phyloP scores from a whole-genome alignment of 345 rosid species.

The Sisymbrium irio region DNA sequence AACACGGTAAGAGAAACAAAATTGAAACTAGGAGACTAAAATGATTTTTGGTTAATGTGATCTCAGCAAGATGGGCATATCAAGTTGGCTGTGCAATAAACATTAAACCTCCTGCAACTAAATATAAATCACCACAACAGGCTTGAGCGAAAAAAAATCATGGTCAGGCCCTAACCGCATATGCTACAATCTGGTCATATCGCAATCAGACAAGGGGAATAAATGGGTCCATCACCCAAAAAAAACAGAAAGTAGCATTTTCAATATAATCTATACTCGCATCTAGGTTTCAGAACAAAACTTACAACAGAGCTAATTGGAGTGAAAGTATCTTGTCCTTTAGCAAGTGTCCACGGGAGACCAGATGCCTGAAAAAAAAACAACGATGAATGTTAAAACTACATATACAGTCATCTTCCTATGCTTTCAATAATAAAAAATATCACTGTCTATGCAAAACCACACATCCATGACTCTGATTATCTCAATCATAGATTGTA shows the following conservation, averaged over 20 bases:
- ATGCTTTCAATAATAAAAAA: not conserved
- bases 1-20: conserved; percentile 1
- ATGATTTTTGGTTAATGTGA: not conserved
- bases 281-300: not conserved
- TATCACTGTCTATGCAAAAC: not conserved
- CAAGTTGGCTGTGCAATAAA: not conserved
- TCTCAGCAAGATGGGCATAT: not conserved
- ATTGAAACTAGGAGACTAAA: not conserved
- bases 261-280: not conserved
- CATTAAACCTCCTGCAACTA: not conserved
- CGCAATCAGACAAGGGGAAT: not conserved
- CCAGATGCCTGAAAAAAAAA: conserved; percentile 65
- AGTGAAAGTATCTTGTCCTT: conserved; percentile 95
- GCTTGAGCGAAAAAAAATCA: not conserved
- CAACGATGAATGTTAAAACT: not conserved
- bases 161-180: not conserved
- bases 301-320: conserved; percentile 91
- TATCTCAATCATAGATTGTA: not conserved
- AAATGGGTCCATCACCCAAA: not conserved
- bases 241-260: not conserved
- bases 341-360: conserved; percentile 92
- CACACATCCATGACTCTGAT: not conserved
- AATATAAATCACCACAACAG: not conserved
- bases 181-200: not conserved
- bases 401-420: not conserved